Evolutionary conservation across 257 asterid species (phyloP).

Genomic region (Solanum pennellii): DNA sequence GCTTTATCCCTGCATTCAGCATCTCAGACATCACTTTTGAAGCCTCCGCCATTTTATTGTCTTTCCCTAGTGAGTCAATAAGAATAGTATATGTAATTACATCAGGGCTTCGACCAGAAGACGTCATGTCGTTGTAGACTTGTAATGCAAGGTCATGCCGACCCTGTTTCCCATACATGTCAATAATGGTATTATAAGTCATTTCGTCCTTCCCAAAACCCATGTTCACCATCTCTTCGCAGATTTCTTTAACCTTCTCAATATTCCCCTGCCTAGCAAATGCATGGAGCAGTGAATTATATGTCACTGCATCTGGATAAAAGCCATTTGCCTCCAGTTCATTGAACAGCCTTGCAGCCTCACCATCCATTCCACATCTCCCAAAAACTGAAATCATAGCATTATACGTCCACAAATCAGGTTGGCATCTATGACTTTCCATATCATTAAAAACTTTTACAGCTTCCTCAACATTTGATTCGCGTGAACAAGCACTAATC

Average conservation of each 20-base stretch:
- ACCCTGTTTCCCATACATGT: conserved; percentile 80
- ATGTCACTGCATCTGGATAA: conserved; percentile 83
- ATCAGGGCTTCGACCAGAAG: conserved; percentile 74
- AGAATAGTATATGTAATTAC: conserved; percentile 88
- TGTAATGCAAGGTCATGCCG: conserved; percentile 61
- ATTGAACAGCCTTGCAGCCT: conserved; percentile 68
- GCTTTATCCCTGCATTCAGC: conserved; percentile 63
- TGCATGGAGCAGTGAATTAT: conserved; percentile 82
- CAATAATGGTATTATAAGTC: conserved; percentile 82
- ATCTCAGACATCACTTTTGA: conserved; percentile 80
- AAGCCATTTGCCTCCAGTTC: conserved; percentile 65
- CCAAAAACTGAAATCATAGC: conserved; percentile 92
- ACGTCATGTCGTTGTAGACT: conserved; percentile 59
- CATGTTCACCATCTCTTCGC: conserved; percentile 70
- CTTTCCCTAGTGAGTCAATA: conserved; percentile 84
- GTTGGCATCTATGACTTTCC: conserved; percentile 64
- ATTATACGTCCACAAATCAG: conserved; percentile 97
- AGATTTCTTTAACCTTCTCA: conserved; percentile 55
- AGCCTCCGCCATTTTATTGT: conserved; percentile 73
- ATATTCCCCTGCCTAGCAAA: conserved; percentile 81
- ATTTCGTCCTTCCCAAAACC: conserved; percentile 85
- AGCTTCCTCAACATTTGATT: conserved; percentile 80
- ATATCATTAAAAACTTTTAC: conserved; percentile 60
- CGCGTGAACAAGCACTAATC: conserved; percentile 84
- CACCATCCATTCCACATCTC: conserved; percentile 65